Evolutionary conservation across 176 grass and related monocot species (phyloP).

Genomic region (Avena atlantica): DNA sequence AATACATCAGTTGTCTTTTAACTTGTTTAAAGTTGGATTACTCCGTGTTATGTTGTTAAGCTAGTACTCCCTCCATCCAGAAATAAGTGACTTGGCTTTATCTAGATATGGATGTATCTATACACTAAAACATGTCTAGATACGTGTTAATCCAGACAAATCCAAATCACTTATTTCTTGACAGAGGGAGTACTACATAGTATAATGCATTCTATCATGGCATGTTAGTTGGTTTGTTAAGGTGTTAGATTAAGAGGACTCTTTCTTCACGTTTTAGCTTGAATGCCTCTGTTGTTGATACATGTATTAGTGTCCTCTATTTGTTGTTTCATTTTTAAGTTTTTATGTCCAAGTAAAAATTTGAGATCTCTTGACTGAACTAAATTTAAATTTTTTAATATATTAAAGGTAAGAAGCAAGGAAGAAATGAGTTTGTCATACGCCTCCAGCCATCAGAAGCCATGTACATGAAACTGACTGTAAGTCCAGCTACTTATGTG

Average conservation of each 20-base stretch:
- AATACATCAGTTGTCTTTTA: not conserved
- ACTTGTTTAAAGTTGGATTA: slow-evolving; percentile 22
- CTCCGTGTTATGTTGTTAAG: slow-evolving; percentile 7
- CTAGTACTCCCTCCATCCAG: not conserved
- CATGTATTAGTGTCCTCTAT: slow-evolving; percentile 22
- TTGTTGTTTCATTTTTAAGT: not conserved
- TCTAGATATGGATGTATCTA: too few species aligned
- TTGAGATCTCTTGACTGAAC: slow-evolving; percentile 34
- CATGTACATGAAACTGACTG: slow-evolving; percentile 99
- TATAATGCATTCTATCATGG: not conserved
- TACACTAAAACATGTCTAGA: too few species aligned
- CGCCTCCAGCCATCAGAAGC: slow-evolving; percentile 94
- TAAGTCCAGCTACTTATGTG: slow-evolving; percentile 55
- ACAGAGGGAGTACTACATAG: too few species aligned
- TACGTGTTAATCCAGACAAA: too few species aligned
- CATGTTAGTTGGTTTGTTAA: not conserved
- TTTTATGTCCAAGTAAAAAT: slow-evolving; percentile 27
- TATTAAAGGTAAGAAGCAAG: slow-evolving; percentile 91
- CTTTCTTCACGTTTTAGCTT: not conserved
- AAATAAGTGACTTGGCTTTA: too few species aligned
- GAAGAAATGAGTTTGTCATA: slow-evolving; percentile 99
- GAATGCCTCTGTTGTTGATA: slow-evolving; percentile 13
- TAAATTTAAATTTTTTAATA: slow-evolving; percentile 24
- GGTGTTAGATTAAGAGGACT: slow-evolving; percentile 20
- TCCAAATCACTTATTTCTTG: too few species aligned